Evolutionary conservation across 1,284 basidiomycete species (phyloP), one percentile per base, ranked within the genome.

Genomic region (Hortiboletus rubellus): DNA sequence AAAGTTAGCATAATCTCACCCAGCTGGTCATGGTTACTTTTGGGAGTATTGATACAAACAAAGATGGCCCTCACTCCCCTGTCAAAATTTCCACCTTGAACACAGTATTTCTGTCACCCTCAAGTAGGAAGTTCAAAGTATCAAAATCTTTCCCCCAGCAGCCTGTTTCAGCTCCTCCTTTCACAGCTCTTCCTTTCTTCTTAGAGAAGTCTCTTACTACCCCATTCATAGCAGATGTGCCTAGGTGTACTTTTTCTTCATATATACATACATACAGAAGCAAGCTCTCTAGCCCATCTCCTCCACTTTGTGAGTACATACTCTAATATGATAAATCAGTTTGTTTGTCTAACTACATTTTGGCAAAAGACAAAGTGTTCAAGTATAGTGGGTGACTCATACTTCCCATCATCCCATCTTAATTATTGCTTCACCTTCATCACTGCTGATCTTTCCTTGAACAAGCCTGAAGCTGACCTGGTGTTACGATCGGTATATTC

Each of bases 341-440:
- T 50, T 85, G 81, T 80, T 50, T 85, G 87, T 31, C 87, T 87
- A 0, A 87, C 82, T 3, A 86, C 87, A 0, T 89, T 89, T 68
- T 89, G 87, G 87, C 77, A 85, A 34, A 83, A 82, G 60, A 86
- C 83, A 4, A 79, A 74, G 42, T 80, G 83, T 12, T 87, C 85
- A 22, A 87, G 85, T 18, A 82, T 89, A 2, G 79, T 84, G 40
- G 78, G 76, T 3, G 80, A 84, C 8, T 83, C 82, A 0, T 89
- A 87, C 64, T 87, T 87, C 9, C 87, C 86, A 0, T 80, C 85
- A 0, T 81, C 81, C 0, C 83, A 87, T 66, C 79, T 87, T 56
- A 79, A 89, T 43, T 84, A 87, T 40, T 82, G 87, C 6, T 84
- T 86, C 6, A 88, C 87, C 1, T 89, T 86, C 63, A 79, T 89